Evolutionary conservation across 768 basidiomycete species (phyloP).

Genomic region (Dictyophora rubrovolvata): DNA sequence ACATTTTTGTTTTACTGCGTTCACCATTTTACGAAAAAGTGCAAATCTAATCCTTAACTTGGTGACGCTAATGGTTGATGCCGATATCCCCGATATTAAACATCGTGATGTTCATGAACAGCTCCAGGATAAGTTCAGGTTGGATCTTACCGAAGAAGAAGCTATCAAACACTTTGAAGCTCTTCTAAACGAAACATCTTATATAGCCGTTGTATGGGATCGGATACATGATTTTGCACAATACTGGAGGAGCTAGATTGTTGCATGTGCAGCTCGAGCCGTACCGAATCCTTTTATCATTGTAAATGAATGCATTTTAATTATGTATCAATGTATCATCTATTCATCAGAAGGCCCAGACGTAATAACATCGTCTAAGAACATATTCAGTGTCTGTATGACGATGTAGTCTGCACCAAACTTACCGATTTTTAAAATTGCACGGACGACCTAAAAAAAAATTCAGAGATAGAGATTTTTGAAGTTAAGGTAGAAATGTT

Average conservation of each 20-base stretch:
- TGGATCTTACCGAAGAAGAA: slow-evolving; percentile 92
- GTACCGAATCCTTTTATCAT: slow-evolving; percentile 8
- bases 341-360: slow-evolving; percentile 63
- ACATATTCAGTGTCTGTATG: slow-evolving; percentile 5
- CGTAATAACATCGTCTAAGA: slow-evolving; percentile 66
- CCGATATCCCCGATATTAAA: slow-evolving; percentile 96
- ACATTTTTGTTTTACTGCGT: slow-evolving; percentile 94
- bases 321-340: background rate
- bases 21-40: slow-evolving; percentile 90
- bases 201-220: slow-evolving; percentile 87
- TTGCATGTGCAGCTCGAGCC: too few relatives aligned
- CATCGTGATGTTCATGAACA: slow-evolving; percentile 79
- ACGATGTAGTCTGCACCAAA: slow-evolving; percentile 7
- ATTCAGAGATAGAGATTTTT: slow-evolving; percentile 2
- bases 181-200: slow-evolving; percentile 87
- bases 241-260: slow-evolving; percentile 65
- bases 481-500: background rate
- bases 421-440: slow-evolving; percentile 80
- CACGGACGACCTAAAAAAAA: slow-evolving; percentile 56
- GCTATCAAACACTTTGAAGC: slow-evolving; percentile 96
- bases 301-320: background rate
- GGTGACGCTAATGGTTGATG: slow-evolving; percentile 94
- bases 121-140: slow-evolving; percentile 92
- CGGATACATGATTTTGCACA: slow-evolving; percentile 87
- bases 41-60: slow-evolving; percentile 95